These are phyloP conservation scores for Ganoderma lingzhi DNA, from an alignment of 1,284 basidiomycete species.

Conservation along the genomic window DNA sequence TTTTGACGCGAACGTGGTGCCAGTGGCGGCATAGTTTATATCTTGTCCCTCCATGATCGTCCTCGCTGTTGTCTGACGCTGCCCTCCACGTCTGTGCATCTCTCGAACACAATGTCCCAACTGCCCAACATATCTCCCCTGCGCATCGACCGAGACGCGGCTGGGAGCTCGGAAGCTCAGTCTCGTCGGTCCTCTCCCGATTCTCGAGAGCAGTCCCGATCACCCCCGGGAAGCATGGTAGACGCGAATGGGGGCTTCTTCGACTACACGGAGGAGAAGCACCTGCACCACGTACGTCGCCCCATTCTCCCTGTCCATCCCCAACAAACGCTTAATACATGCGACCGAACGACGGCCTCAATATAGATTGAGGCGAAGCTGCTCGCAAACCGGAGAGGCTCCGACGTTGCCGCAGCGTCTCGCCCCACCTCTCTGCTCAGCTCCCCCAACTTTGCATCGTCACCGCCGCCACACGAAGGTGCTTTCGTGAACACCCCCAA, in stretches of 20 bases:
- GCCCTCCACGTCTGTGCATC: neutral
- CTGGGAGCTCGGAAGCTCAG: conserved; percentile 5
- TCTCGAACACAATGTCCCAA: conserved; percentile 7
- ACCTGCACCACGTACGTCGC: conserved; percentile 68
- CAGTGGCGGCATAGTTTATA: conserved; percentile 5
- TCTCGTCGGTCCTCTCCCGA: conserved; percentile 21
- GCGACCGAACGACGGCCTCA: conserved; percentile 4
- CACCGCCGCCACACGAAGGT: conserved; percentile 52
- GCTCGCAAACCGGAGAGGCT: conserved; percentile 64
- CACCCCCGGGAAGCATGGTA: conserved; percentile 54
- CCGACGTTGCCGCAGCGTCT: conserved; percentile 45
- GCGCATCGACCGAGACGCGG: conserved; percentile 5
- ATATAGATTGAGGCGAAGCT: conserved; percentile 76
- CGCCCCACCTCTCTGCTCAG: conserved; percentile 39
- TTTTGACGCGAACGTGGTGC: conserved; percentile 6
- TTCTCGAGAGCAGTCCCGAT: conserved; percentile 29
- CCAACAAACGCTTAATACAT: neutral
- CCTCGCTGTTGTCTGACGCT: neutral
- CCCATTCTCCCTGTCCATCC: conserved; percentile 13
- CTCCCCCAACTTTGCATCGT: conserved; percentile 44
- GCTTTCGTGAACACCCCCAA: conserved; percentile 48
- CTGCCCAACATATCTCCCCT: conserved; percentile 8
- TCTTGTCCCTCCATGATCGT: neutral
- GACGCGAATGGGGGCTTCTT: conserved; percentile 76
- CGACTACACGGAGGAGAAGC: conserved; percentile 79